Percentiles rank a stretch among this genome's conserved stretches.
Evolutionary conservation across 768 basidiomycete species (phyloP).

Genomic region (Leccinum aurantiacum): DNA sequence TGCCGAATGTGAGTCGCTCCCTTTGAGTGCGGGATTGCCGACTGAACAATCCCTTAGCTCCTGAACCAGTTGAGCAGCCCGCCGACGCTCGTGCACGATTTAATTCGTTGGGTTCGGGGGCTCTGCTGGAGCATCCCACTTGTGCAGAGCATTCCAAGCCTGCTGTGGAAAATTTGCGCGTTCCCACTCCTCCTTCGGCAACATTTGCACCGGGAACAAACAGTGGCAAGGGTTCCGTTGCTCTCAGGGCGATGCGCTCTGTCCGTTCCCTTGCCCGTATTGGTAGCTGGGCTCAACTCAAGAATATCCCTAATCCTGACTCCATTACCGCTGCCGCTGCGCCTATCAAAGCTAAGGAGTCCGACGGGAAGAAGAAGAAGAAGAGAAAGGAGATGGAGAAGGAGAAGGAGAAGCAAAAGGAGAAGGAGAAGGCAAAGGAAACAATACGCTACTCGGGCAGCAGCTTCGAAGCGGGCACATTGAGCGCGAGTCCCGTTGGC

Average conservation of each 20-base stretch:
- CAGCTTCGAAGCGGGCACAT: conserved; percentile 68
- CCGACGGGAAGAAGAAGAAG: conserved; percentile 35
- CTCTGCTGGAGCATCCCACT: conserved; percentile 32
- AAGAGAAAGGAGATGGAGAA: conserved; percentile 39
- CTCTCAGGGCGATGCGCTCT: conserved; percentile 74
- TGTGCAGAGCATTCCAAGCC: conserved; percentile 17
- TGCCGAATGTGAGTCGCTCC: conserved; percentile 29
- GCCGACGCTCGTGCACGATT: conserved; percentile 49
- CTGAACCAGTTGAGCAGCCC: conserved; percentile 40
- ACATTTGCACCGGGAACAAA: conserved; percentile 36
- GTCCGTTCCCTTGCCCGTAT: conserved; percentile 72
- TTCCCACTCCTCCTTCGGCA: conserved; percentile 27
- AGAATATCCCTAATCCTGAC: conserved; percentile 37
- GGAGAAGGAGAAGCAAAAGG: conserved; percentile 35
- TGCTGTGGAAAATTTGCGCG: conserved; percentile 10
- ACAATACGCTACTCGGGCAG: conserved; percentile 51
- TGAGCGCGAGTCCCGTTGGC: conserved; percentile 39
- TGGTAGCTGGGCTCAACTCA: conserved; percentile 68
- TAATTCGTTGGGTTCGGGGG: conserved; percentile 58
- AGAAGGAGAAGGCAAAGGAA: conserved; percentile 34
- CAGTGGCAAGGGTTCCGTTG: conserved; percentile 58
- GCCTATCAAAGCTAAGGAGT: conserved; percentile 30
- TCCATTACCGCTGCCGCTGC: conserved; percentile 26
- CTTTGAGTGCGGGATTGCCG: background rate
- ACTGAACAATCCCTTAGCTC: conserved; percentile 36